A percentile compares a stretch with the other conserved stretches of the same genome.
Conservation (phyloP, 805 yeast genomes). For the Candida saitoana region DNA sequence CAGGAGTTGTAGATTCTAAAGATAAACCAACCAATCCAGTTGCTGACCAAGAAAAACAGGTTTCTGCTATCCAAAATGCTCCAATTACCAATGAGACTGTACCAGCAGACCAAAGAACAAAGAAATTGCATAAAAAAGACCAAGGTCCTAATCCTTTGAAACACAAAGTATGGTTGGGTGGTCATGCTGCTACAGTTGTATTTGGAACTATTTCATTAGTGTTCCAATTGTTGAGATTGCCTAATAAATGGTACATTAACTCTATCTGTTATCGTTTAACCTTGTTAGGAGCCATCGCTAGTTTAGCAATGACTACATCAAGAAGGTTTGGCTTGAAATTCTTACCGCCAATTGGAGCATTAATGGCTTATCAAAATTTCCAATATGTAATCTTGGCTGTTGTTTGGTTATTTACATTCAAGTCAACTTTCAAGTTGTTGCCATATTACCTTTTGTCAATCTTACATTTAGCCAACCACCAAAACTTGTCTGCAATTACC, state of each 20-base stretch:
- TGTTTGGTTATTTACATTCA: conserved; percentile 62
- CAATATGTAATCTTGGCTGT: conserved; percentile 56
- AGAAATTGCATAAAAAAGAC: conserved; percentile 28
- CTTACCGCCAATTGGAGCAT: conserved; percentile 56
- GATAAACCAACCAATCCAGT: not conserved
- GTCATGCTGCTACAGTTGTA: conserved; percentile 45
- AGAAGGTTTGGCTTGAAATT: conserved; percentile 57
- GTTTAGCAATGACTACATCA: conserved; percentile 50
- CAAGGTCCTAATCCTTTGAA: conserved; percentile 35
- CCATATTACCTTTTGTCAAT: conserved; percentile 58
- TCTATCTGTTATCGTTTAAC: conserved; percentile 52
- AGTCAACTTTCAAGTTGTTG: conserved; percentile 58
- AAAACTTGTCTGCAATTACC: conserved; percentile 39
- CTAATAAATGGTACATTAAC: conserved; percentile 41
- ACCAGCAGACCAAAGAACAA: conserved; percentile 13
- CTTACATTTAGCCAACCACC: conserved; percentile 48
- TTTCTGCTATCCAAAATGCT: not conserved
- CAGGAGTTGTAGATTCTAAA: not conserved
- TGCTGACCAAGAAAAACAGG: not conserved
- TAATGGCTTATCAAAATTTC: conserved; percentile 72
- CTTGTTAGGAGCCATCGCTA: conserved; percentile 50
- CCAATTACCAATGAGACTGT: conserved; percentile 14
- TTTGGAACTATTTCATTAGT: conserved; percentile 40
- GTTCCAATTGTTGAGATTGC: conserved; percentile 38
- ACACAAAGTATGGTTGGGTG: conserved; percentile 52